Evolutionary conservation across 176 grass and related monocot genomes (phyloP).

Genomic region (Coix lacrymajobi): DNA sequence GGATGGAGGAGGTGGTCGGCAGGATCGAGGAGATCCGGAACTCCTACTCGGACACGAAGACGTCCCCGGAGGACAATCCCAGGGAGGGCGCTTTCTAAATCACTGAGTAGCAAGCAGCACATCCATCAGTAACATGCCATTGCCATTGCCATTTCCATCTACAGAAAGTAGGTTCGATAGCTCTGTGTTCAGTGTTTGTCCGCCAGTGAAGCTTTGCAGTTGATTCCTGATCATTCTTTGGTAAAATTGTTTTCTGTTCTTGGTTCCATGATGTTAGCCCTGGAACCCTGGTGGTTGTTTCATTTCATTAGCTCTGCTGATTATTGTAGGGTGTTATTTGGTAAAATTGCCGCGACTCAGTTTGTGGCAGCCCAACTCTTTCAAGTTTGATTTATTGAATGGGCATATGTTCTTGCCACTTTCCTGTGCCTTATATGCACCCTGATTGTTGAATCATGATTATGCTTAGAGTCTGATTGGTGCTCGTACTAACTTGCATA

Average conservation of each 20-base stretch:
- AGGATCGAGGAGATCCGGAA: constrained; percentile 65
- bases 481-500: too few species aligned
- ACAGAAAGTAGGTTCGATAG: constrained; percentile 4
- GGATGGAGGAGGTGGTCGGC: constrained; percentile 57
- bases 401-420: neutral
- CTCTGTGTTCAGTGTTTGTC: constrained; percentile 1
- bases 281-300: neutral
- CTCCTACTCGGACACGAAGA: constrained; percentile 19
- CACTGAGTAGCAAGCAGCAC: neutral
- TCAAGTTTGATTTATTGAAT: constrained; percentile 6
- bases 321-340: neutral
- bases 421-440: neutral
- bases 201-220: constrained; percentile 1
- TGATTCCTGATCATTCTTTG: constrained; percentile 31
- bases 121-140: neutral
- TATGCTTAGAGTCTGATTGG: too few species aligned
- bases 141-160: neutral
- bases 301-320: constrained; percentile 2
- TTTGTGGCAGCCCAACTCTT: neutral
- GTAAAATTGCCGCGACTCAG: neutral
- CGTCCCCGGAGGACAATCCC: constrained; percentile 34
- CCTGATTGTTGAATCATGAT: neutral
- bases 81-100: constrained; percentile 8
- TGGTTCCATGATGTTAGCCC: constrained; percentile 1
- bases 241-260: neutral